Evolutionary conservation across 176 grass and related monocot genomes (phyloP).

Genomic region (Zizania latifolia): DNA sequence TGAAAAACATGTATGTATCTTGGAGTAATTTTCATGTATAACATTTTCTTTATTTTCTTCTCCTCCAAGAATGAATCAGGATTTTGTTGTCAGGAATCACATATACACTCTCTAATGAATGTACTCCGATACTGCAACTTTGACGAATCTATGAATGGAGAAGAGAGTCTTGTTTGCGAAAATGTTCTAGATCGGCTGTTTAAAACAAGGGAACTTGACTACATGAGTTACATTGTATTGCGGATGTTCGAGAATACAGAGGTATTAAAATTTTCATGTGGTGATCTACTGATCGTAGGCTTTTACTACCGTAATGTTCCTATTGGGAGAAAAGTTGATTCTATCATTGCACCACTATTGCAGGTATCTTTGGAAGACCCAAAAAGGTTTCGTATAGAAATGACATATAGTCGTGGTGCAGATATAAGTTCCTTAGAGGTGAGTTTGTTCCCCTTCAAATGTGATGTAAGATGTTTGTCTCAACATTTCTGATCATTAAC

Average conservation of each 20-base stretch:
- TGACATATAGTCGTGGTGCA: constrained; percentile 90
- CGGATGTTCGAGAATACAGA: constrained; percentile 96
- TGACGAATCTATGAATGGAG: constrained; percentile 72
- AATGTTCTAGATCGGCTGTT: constrained; percentile 53
- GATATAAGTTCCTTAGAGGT: constrained; percentile 89
- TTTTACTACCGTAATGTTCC: neutral
- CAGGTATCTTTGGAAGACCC: constrained; percentile 88
- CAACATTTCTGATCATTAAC: neutral
- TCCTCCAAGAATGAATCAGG: constrained; percentile 17
- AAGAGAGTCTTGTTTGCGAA: constrained; percentile 78
- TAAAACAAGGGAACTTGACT: constrained; percentile 86
- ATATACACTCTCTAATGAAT: constrained; percentile 97
- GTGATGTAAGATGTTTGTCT: neutral
- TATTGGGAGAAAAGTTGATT: constrained; percentile 5
- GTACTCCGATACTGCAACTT: constrained; percentile 86
- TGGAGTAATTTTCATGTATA: constrained; percentile 12
- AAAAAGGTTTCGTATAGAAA: constrained; percentile 95
- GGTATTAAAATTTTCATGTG: constrained; percentile 38
- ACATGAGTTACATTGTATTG: constrained; percentile 95
- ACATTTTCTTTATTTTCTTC: neutral
- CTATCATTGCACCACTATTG: constrained; percentile 12
- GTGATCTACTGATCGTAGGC: neutral
- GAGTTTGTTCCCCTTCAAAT: constrained; percentile 24
- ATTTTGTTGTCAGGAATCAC: constrained; percentile 71
- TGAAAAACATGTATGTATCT: neutral